These are phyloP conservation scores for Effrenium voratum DNA, from an alignment of 73 alveolate species.

Conservation along the genomic window DNA sequence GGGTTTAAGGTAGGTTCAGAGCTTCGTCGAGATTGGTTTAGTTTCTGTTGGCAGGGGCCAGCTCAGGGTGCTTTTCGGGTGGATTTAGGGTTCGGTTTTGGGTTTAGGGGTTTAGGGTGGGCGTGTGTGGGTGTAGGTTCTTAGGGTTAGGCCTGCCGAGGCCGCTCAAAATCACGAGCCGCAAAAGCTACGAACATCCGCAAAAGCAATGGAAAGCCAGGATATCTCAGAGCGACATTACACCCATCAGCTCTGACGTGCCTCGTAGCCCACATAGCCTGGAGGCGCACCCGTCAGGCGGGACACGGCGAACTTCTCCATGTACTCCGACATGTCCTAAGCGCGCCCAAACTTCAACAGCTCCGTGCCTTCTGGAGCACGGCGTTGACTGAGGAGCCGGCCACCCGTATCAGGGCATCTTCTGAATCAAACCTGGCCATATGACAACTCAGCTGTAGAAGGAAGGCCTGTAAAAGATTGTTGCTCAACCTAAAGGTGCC, in stretches of 20 bases:
- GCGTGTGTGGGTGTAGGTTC: too few relatives aligned
- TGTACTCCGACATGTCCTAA: slow-evolving; percentile 92
- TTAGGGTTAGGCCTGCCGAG: too few relatives aligned
- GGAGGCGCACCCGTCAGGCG: slow-evolving; percentile 94
- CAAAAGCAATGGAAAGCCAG: not conserved
- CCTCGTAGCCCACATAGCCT: slow-evolving; percentile 94
- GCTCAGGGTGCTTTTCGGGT: too few relatives aligned
- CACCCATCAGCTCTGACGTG: not conserved
- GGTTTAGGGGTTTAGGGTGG: too few relatives aligned
- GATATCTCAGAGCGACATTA: not conserved
- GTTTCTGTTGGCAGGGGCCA: too few relatives aligned
- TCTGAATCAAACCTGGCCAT: slow-evolving; percentile 81
- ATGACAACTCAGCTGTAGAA: too few relatives aligned
- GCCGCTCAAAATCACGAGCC: too few relatives aligned
- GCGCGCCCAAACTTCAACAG: not conserved
- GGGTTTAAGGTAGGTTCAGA: too few relatives aligned
- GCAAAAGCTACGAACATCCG: not conserved
- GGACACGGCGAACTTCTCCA: slow-evolving; percentile 92
- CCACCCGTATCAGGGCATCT: slow-evolving; percentile 84
- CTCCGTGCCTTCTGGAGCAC: not conserved
- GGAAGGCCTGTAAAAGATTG: too few relatives aligned
- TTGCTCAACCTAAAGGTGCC: too few relatives aligned
- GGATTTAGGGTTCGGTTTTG: too few relatives aligned
- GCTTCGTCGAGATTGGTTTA: too few relatives aligned
- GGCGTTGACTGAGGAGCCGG: not conserved